Conservation (phyloP, 768 basidiomycete species). For the Dendrothele bispora region DNA sequence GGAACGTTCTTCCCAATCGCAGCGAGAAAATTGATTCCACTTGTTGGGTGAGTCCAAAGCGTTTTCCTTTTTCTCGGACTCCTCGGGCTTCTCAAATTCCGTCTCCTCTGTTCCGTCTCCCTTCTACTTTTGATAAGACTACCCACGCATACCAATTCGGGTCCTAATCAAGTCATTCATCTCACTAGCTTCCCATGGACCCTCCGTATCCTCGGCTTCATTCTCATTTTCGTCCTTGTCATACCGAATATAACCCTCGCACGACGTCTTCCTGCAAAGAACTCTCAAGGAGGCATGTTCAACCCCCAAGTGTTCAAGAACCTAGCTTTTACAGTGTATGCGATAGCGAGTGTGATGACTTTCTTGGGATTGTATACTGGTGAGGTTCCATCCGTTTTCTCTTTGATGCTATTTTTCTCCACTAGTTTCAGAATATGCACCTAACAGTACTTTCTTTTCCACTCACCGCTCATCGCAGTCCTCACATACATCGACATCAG, state of each 20-base stretch:
- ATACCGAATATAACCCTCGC: conserved; percentile 45
- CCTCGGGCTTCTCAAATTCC: background rate
- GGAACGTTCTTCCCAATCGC: conserved; percentile 64
- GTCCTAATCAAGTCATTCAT: background rate
- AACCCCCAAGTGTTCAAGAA: conserved; percentile 40
- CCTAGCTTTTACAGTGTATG: conserved; percentile 51
- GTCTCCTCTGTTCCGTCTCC: background rate
- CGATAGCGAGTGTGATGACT: conserved; percentile 40
- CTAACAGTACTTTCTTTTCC: too few relatives aligned
- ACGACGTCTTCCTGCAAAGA: conserved; percentile 53
- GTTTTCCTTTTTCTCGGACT: background rate
- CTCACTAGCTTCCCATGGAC: conserved; percentile 65
- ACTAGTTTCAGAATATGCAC: background rate
- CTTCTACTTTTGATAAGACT: background rate
- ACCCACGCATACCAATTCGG: background rate
- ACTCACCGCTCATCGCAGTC: conserved; percentile 27
- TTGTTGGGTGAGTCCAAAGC: conserved; percentile 48
- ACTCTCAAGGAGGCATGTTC: conserved; percentile 52
- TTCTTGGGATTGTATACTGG: conserved; percentile 69
- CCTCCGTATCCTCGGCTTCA: conserved; percentile 63
- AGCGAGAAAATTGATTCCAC: conserved; percentile 49
- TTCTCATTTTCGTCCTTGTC: conserved; percentile 47
- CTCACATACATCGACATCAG: conserved; percentile 60
- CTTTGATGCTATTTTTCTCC: background rate
- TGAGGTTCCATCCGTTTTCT: conserved; percentile 17